Evolutionary conservation across 1,284 basidiomycete genomes (phyloP), one percentile per base, ranked within the genome.

Genomic region (Rhodotorula mucilaginosa): DNA sequence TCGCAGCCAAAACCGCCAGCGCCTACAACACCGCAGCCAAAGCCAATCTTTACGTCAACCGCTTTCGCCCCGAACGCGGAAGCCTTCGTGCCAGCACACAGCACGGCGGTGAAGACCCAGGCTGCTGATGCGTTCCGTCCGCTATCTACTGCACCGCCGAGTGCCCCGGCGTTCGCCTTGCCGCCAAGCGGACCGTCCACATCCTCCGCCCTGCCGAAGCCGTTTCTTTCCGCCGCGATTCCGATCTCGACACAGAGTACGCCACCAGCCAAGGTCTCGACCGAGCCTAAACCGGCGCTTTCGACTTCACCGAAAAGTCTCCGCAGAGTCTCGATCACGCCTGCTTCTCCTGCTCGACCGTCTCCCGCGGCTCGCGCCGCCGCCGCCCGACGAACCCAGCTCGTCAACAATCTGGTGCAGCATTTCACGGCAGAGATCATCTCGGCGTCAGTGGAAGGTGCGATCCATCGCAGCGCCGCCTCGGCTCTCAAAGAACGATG

Each of bases 401-500:
- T 66, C 48, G 56, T 70, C 57, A 26, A 54, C 1, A 7, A 57
- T 1, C 56, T 71, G 13, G 46, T 26, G 1, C 13, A 19, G 23
- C 23, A 23, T 2, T 46, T 74, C 8, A 39, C 58, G 1, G n/a
- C 3, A 29, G 64, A 58, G 23, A 16, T 71, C 18, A 21, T 70
- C n/a, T 2, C 2, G 5, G 48, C 29, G 5, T 21, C 52, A 6
- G 48, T 66, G 12, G 26, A 2, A 13, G 69, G 48, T n/a, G 58
- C 68, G 0, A 65, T 65, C 2, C 26, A 58, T 18, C 54, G 65
- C 13, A 51, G 56, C 3, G 65, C n/a, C 1, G 49, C 61, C 16
- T 16, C 19, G 1, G 67, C 62, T 2, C 52, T 71, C 18, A 63
- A 60, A 29, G 66, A 62, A 26, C 58, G 63, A 18, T 75, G 74